These are phyloP conservation scores for Nemania sp. DNA, from an alignment of 2,329 filamentous ascomycete species.

Conservation along the genomic window DNA sequence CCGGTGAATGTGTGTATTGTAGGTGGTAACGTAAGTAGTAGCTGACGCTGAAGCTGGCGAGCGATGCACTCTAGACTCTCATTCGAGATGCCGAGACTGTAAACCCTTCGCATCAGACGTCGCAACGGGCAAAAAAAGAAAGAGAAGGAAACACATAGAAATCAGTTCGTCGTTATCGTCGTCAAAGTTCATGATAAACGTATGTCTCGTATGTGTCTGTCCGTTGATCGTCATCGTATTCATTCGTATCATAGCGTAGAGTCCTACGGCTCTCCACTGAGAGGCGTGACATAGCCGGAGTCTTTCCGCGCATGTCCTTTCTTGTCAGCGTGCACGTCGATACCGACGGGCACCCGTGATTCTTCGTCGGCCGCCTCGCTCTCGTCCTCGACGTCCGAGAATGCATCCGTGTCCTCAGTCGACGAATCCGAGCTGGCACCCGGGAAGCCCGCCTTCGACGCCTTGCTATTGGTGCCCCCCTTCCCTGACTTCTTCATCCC, in stretches of 20 bases:
- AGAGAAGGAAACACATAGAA: neutral
- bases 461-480: slow-evolving; percentile 1
- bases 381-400: neutral
- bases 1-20: too few relatives aligned
- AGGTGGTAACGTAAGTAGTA: neutral
- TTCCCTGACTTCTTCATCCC: slow-evolving; percentile 20
- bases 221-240: too few relatives aligned
- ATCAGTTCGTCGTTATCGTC: neutral
- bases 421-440: too few relatives aligned
- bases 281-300: slow-evolving; percentile 36
- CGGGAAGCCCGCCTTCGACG: neutral
- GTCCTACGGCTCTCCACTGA: slow-evolving; percentile 31
- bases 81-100: neutral
- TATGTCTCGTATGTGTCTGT: too few relatives aligned
- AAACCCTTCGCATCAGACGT: neutral
- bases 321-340: neutral
- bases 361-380: neutral
- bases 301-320: slow-evolving; percentile 16
- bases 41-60: too few relatives aligned
- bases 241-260: too few relatives aligned
- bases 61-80: neutral
- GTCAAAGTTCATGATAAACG: neutral
- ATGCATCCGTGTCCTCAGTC: neutral
- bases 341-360: too few relatives aligned
- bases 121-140: neutral